Conservation (phyloP, 441 rosid genomes). For the Viola pubescens region DNA sequence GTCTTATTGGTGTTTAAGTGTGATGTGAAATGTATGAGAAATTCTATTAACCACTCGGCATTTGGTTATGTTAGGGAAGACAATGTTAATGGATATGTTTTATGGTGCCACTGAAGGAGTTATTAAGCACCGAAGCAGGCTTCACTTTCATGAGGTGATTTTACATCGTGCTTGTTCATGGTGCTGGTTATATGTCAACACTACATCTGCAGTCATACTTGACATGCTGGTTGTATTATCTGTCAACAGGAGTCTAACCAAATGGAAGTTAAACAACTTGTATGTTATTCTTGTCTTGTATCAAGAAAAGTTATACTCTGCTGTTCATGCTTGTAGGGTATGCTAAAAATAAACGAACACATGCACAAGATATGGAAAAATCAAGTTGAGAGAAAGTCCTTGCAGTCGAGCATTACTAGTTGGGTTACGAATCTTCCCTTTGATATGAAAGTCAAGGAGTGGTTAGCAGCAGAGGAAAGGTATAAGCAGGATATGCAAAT, state of each 20-base stretch:
- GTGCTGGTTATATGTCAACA: background rate
- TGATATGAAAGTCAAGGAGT: conserved; percentile 76
- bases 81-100: conserved; percentile 98
- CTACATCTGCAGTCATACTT: background rate
- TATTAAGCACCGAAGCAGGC: conserved; percentile 58
- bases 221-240: background rate
- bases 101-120: conserved; percentile 60
- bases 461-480: conserved; percentile 86
- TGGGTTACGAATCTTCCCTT: conserved; percentile 85
- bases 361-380: conserved; percentile 91
- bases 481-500: conserved; percentile 74
- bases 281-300: background rate
- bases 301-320: conserved; percentile 1
- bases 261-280: background rate
- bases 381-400: conserved; percentile 54
- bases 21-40: background rate
- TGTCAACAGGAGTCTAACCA: background rate
- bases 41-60: conserved; percentile 4
- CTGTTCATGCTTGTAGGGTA: conserved; percentile 45
- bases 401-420: conserved; percentile 51
- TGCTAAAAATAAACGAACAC: conserved; percentile 78
- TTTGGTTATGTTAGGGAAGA: conserved; percentile 58
- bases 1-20: conserved; percentile 9
- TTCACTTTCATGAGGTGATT: conserved; percentile 85
- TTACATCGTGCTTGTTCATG: background rate